Evolutionary conservation across 495 filamentous ascomycete species (phyloP), one percentile per base, ranked within the genome.

Genomic region (Darksidea phi): DNA sequence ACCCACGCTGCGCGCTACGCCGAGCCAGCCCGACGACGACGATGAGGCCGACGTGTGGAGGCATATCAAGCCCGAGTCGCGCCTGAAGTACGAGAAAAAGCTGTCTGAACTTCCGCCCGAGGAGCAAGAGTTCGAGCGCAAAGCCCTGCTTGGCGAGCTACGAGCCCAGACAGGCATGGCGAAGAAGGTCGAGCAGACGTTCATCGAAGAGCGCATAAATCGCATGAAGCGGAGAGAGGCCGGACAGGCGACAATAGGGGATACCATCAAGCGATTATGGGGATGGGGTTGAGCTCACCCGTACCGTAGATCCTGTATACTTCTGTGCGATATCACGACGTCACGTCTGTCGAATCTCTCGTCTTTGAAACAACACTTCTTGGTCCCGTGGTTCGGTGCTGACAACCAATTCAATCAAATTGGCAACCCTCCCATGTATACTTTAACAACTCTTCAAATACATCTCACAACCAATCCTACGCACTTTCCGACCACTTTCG

Each of bases 231-330:
- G 74, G 49, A 67, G 62, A 56, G 72, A 71, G 47, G 38, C 59
- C 8, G 74, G 74, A 1, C 66, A 69, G 53, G 74, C 71, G 25
- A 70, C 70, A 12, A 48, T 73, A 0, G 71, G 74, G 5, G 74
- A 76, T 63, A 68, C 49, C 1, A 68, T 76, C 17, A 76, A 74
- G 59, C 63, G 60, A 23, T 61, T 55, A 32, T 73, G 69, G 70
- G 73, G 73, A 1, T 74, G 70, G 72, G 48, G 48, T 17, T 63
- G 47, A 61, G 32, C 26, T 43, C 13, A 43, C 28, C 10, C 10
- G 28, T 32, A 10, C 28, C 4, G 10, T 32, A 32, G 28, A 32
- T 10, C 10, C 28, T 32, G 28, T 32, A 32, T 32, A 32, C 28
- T 32, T 32, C 10, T 32, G 28, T 32, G 10, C 10, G 10, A 32